Percentiles rank a stretch among this genome's conserved stretches.
Conservation (phyloP, 257 asterid genomes). For the Nicotiana knightiana region DNA sequence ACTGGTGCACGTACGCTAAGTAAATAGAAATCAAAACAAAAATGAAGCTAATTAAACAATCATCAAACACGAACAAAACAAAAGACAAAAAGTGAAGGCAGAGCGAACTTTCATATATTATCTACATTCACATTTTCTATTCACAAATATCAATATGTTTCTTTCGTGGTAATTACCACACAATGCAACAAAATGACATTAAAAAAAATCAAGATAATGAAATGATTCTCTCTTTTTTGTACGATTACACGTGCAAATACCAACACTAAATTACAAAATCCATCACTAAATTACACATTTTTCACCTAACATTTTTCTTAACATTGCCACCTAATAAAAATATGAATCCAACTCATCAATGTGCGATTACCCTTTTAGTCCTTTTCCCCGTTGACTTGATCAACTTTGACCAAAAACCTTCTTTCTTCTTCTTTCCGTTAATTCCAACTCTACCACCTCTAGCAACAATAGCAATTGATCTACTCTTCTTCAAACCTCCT, state of each 20-base stretch:
- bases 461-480: slow-evolving; percentile 47
- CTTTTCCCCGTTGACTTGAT: slow-evolving; percentile 25
- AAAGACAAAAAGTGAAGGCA: background rate
- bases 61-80: background rate
- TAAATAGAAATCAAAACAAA: too few species aligned
- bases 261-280: background rate
- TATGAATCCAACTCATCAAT: background rate
- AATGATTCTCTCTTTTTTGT: slow-evolving; percentile 1
- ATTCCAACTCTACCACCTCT: slow-evolving; percentile 13
- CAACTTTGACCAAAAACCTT: slow-evolving; percentile 64
- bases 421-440: slow-evolving; percentile 32
- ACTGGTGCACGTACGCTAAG: background rate
- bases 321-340: background rate
- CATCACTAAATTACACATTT: slow-evolving; percentile 7
- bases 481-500: slow-evolving; percentile 45
- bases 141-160: background rate
- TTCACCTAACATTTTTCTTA: background rate
- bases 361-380: slow-evolving; percentile 10
- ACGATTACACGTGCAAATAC: background rate
- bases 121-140: background rate
- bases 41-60: background rate
- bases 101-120: background rate
- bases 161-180: background rate
- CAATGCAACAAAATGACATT: background rate
- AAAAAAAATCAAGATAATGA: background rate